Conservation (phyloP, 192 early-diverging fungal species). For the Backusella australiensis region DNA sequence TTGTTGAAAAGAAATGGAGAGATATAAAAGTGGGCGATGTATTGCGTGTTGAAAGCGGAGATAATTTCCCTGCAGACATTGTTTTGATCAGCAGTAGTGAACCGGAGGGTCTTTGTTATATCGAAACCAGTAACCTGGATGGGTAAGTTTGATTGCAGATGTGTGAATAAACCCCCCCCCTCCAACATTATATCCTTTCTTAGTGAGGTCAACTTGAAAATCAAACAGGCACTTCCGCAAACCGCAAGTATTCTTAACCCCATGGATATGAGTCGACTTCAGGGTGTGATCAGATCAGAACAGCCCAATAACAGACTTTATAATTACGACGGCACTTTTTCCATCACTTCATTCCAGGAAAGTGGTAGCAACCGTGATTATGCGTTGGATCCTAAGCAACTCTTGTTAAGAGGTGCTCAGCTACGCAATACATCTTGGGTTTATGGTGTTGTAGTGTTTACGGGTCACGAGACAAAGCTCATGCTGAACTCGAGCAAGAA, state of each 20-base stretch:
- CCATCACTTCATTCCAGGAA: constrained; percentile 47
- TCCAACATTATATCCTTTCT: background rate
- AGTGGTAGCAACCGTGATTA: constrained; percentile 58
- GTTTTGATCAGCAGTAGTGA: constrained; percentile 87
- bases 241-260: constrained; percentile 76
- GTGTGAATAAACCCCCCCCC: background rate
- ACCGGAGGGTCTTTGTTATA: constrained; percentile 95
- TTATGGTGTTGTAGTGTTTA: constrained; percentile 90
- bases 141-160: constrained; percentile 51
- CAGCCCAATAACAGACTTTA: constrained; percentile 94
- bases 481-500: constrained; percentile 92
- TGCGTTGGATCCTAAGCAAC: constrained; percentile 85
- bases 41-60: constrained; percentile 81
- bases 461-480: constrained; percentile 96
- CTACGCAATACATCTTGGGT: constrained; percentile 94
- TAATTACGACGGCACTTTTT: constrained; percentile 86
- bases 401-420: constrained; percentile 93
- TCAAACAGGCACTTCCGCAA: constrained; percentile 89
- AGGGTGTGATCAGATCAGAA: constrained; percentile 86
- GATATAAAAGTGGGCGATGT: constrained; percentile 91
- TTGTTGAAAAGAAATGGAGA: constrained; percentile 77
- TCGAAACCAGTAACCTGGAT: constrained; percentile 97
- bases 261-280: constrained; percentile 56
- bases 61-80: constrained; percentile 91
- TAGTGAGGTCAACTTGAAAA: constrained; percentile 96